These are phyloP conservation scores for Leucoagaricus sp. DNA, from an alignment of 1,284 basidiomycete genomes.

Conservation along the genomic window DNA sequence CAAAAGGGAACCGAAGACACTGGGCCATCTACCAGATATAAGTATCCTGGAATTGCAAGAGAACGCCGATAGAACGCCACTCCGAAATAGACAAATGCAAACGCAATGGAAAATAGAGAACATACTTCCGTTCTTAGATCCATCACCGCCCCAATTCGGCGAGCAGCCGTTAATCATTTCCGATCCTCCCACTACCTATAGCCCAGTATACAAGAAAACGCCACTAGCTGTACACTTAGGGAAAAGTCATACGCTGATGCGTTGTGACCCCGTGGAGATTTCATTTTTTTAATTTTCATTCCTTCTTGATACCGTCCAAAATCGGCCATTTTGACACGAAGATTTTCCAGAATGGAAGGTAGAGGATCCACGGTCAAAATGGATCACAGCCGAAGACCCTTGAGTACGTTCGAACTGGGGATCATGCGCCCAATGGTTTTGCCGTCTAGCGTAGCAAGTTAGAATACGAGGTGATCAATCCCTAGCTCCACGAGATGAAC, in stretches of 20 bases:
- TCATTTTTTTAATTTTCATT: too few species aligned
- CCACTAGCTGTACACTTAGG: neutral
- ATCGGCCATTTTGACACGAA: neutral
- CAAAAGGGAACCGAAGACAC: neutral
- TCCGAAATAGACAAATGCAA: neutral
- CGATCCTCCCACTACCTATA: neutral
- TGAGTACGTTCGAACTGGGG: too few species aligned
- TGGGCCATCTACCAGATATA: neutral
- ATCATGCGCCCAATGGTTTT: too few species aligned
- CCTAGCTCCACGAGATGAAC: too few species aligned
- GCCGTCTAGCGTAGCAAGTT: too few species aligned
- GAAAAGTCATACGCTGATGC: neutral
- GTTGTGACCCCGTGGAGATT: too few species aligned
- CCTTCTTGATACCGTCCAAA: neutral
- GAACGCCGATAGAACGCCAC: neutral
- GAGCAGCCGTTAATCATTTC: neutral
- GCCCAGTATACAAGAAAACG: neutral
- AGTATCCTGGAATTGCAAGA: neutral
- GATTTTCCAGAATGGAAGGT: neutral
- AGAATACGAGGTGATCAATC: too few species aligned
- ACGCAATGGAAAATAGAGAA: neutral
- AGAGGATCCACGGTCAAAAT: too few species aligned
- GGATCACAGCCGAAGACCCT: too few species aligned
- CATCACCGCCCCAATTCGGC: neutral
- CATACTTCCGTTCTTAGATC: constrained; percentile 3